Evolutionary conservation across 768 basidiomycete species (phyloP).

Genomic region (Rhodotorula toruloides): DNA sequence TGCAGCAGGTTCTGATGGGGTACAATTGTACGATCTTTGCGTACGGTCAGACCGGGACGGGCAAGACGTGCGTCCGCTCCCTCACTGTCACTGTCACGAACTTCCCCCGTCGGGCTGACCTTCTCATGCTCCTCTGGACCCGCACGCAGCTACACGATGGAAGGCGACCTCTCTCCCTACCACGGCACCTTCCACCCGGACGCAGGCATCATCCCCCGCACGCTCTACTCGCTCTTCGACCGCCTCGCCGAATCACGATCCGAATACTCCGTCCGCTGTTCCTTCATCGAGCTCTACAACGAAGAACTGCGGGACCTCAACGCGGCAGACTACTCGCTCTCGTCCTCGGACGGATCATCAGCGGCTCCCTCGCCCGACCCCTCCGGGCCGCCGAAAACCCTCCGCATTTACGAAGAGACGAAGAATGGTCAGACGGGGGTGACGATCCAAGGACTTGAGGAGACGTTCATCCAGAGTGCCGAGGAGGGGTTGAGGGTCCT

Average conservation of each 20-base stretch:
- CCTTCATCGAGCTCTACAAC: slow-evolving; percentile 93
- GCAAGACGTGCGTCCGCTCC: slow-evolving; percentile 74
- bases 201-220: slow-evolving; percentile 94
- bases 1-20: slow-evolving; percentile 86
- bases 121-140: background rate
- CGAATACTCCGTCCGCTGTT: slow-evolving; percentile 89
- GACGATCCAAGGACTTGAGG: slow-evolving; percentile 90
- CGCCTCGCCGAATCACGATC: slow-evolving; percentile 67
- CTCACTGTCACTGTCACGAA: background rate
- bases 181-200: slow-evolving; percentile 80
- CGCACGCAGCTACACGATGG: slow-evolving; percentile 75
- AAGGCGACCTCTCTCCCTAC: slow-evolving; percentile 78
- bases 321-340: slow-evolving; percentile 51
- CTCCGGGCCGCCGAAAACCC: slow-evolving; percentile 45
- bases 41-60: slow-evolving; percentile 97
- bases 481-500: slow-evolving; percentile 76
- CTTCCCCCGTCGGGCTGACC: too few relatives aligned
- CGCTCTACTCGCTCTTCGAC: slow-evolving; percentile 82
- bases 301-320: slow-evolving; percentile 90
- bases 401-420: slow-evolving; percentile 90
- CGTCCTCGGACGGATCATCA: background rate
- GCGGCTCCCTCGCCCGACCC: background rate
- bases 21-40: slow-evolving; percentile 93
- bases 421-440: slow-evolving; percentile 68
- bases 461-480: slow-evolving; percentile 73